Conservation (phyloP, 2,329 filamentous ascomycete genomes). For the Beauveria asiatica region DNA sequence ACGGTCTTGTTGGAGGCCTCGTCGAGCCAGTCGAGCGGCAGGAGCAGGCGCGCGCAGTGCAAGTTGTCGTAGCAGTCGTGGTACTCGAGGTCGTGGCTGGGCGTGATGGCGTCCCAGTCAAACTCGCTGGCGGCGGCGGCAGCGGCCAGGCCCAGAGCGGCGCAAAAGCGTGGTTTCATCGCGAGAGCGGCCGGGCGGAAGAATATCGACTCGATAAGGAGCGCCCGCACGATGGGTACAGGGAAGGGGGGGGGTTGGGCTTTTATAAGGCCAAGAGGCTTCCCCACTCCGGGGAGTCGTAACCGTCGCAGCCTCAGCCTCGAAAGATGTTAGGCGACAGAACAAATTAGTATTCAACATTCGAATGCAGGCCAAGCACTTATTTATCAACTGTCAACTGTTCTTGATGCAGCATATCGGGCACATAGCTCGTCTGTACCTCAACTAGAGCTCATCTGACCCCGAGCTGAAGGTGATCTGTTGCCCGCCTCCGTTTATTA, state of each 20-base stretch:
- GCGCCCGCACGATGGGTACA: background rate
- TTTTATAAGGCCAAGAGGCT: background rate
- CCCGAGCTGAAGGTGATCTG: no score
- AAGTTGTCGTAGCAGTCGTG: constrained; percentile 30
- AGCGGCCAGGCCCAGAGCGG: background rate
- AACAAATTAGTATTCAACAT: no score
- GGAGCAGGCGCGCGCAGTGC: constrained; percentile 33
- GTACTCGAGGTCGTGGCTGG: constrained; percentile 28
- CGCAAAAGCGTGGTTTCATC: background rate
- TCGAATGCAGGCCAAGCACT: no score
- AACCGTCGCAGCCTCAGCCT: background rate
- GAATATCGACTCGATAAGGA: background rate
- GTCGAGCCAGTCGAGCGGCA: constrained; percentile 36
- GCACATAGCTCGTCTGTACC: no score
- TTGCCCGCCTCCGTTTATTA: no score
- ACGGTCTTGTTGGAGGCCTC: constrained; percentile 21
- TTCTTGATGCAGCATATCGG: no score
- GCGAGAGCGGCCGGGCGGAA: background rate
- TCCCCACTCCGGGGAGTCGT: background rate
- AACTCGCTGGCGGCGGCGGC: constrained; percentile 18
- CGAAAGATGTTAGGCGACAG: no score
- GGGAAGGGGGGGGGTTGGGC: background rate
- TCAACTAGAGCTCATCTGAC: no score
- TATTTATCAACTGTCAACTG: no score
- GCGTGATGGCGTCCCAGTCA: constrained; percentile 28